Evolutionary conservation across 1,284 basidiomycete species (phyloP).

Genomic region (Leccinum pallidistipes): DNA sequence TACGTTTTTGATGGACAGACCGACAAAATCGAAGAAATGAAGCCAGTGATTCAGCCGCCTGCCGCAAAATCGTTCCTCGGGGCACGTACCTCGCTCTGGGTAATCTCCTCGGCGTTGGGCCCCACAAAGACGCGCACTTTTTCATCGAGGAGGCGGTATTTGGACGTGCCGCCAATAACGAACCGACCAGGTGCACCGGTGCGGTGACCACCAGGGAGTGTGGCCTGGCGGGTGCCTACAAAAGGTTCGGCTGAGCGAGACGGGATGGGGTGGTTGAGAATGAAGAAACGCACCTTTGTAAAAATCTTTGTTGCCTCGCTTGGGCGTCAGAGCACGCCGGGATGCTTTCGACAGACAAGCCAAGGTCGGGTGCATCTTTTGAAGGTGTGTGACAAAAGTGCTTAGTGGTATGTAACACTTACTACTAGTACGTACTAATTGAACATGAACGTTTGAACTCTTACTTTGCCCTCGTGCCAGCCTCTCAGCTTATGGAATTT

Average conservation of each 20-base stretch:
- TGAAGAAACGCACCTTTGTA: constrained; percentile 74
- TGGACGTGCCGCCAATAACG: constrained; percentile 71
- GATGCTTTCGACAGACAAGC: constrained; percentile 76
- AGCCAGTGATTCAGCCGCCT: not conserved
- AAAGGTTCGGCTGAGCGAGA: constrained; percentile 2
- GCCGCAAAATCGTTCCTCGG: not conserved
- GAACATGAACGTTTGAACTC: not conserved
- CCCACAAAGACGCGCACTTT: constrained; percentile 84
- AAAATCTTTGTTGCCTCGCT: constrained; percentile 89
- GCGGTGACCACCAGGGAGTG: constrained; percentile 78
- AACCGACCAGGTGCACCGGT: constrained; percentile 87
- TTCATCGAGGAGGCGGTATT: constrained; percentile 78
- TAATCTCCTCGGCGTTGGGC: constrained; percentile 68
- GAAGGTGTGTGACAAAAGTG: not conserved
- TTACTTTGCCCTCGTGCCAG: not conserved
- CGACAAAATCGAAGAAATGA: not conserved
- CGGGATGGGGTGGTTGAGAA: not conserved
- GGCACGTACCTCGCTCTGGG: constrained; percentile 57
- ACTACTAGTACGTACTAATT: not conserved
- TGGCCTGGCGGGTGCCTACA: constrained; percentile 78
- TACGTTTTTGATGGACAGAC: not conserved
- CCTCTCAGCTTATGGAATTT: not conserved
- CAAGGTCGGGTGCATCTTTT: constrained; percentile 64
- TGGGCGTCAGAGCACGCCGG: constrained; percentile 75
- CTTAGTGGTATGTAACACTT: not conserved